Conservation (phyloP, 495 filamentous ascomycete species). For the Cryomyces antarcticus region DNA sequence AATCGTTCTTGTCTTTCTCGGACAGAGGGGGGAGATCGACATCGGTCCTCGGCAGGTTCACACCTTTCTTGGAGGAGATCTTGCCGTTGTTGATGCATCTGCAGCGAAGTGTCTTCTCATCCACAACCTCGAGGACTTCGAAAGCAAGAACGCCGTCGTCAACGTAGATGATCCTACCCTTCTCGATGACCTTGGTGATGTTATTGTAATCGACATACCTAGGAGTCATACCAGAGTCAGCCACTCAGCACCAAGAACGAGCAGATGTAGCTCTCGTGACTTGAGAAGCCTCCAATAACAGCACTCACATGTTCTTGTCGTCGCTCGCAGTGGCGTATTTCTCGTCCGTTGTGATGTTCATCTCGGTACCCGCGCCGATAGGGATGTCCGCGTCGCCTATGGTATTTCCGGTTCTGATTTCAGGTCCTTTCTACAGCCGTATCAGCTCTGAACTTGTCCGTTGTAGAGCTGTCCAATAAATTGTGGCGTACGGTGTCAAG, state of each 20-base stretch:
- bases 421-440: slow-evolving; percentile 58
- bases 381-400: slow-evolving; percentile 65
- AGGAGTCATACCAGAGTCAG: not conserved
- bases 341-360: slow-evolving; percentile 98
- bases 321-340: slow-evolving; percentile 67
- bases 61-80: slow-evolving; percentile 95
- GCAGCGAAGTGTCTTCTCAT: slow-evolving; percentile 70
- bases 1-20: slow-evolving; percentile 91
- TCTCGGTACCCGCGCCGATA: slow-evolving; percentile 56
- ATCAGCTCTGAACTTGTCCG: too few relatives aligned
- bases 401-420: slow-evolving; percentile 95
- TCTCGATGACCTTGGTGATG: slow-evolving; percentile 90
- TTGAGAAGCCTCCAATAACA: not conserved
- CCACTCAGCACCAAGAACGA: not conserved
- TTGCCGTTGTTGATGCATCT: slow-evolving; percentile 88
- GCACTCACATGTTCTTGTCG: slow-evolving; percentile 74
- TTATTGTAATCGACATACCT: slow-evolving; percentile 99
- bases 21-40: slow-evolving; percentile 94
- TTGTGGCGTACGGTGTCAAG: slow-evolving; percentile 55
- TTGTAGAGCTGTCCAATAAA: not conserved
- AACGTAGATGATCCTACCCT: slow-evolving; percentile 93
- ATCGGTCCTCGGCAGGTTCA: slow-evolving; percentile 95
- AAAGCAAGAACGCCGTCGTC: slow-evolving; percentile 96
- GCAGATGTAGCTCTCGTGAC: too few relatives aligned
- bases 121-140: slow-evolving; percentile 69